Evolutionary conservation across 345 rosid species (phyloP), one percentile per base, ranked within the genome.

Genomic region (Streptanthus diversifolius): DNA sequence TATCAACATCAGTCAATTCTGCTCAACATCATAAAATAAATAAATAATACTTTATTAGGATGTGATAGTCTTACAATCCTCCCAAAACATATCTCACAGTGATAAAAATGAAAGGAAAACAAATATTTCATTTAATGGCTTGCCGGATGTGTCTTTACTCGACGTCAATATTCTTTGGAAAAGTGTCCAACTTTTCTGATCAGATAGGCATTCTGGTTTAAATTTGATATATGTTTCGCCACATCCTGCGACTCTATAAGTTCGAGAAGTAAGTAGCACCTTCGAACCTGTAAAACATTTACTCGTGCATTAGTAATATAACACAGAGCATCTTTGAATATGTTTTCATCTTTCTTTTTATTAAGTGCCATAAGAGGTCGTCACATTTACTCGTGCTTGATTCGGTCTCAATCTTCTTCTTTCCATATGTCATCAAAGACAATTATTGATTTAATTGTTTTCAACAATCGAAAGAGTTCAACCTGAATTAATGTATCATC

Each of bases 371-470:
- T 10, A 19, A 12, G 18, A 61, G 6, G 18, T 37, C 18, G 40
- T 30, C 33, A 30, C 66, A 22, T 41, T 8, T 12, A n/a, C n/a
- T n/a, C n/a, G n/a, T 4, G 51, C 7, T 60, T 41, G n/a, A 83
- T 24, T 11, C 2, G 1, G 5, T 61, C 70, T 84, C 84, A 85
- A 13, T 74, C 79, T 1, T 66, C 11, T 1, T 7, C 67, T 14
- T 40, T 71, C 84, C 83, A 83, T 7, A 81, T 68, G 17, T 83
- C 85, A 22, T 85, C 85, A 11, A 85, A 71, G 2, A 85, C 68
- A 61, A 85, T 79, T 33, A 85, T 59, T 35, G 80, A 73, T 44
- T 41, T 85, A 4, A 52, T 54, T 9, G 68, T n/a, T 35, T 43
- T 8, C 39, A 75, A 47, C 12, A 68, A 51, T 0, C 14, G 2